Evolutionary conservation across 1,284 basidiomycete species (phyloP), one percentile per base, ranked within the genome.

Genomic region (Ceratobasidium sp.): DNA sequence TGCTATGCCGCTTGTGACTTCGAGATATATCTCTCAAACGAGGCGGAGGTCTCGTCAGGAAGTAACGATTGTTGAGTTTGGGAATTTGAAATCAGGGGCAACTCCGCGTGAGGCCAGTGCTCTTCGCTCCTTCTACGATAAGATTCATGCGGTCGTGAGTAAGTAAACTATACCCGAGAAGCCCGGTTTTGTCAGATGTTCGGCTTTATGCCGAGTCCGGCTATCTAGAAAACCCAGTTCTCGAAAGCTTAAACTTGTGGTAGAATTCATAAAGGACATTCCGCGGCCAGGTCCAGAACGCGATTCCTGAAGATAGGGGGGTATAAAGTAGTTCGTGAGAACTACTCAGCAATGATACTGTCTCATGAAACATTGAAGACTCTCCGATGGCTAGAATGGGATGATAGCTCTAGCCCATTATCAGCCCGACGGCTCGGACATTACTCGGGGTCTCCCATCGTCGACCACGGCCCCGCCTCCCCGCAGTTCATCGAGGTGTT

Each of bases 321-420:
- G n/a, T 17, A 23, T 12, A n/a, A 20, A 44, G 62, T 65, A 65
- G 46, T 20, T 40, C 62, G 62, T 65, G 62, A 44, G 62, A 65
- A 65, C 1, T n/a, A 9, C 44, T n/a, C 20, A 9, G 4, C n/a
- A 46, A 48, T 33, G 23, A 46, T 44, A 42, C 28, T 65, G n/a
- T 65, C 26, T 46, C 13, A 44, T 48, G 44, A 23, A 65, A 28
- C n/a, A 17, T 26, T 40, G 48, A 26, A 26, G n/a, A 5, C 26
- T 12, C 28, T 23, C 7, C 9, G n/a, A 12, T 6, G 5, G 0
- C 42, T 46, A 40, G 23, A 48, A n/a, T 17, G 44, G 26, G 28
- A 65, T 65, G 44, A 20, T n/a, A 15, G 42, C 42, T 20, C 62
- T 17, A 40, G n/a, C n/a, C n/a, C n/a, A n/a, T n/a, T n/a, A n/a